Percentiles rank a stretch among this genome's conserved stretches.
Conservation (phyloP, 352 stramenopile species). For the Phytopythium vexans region DNA sequence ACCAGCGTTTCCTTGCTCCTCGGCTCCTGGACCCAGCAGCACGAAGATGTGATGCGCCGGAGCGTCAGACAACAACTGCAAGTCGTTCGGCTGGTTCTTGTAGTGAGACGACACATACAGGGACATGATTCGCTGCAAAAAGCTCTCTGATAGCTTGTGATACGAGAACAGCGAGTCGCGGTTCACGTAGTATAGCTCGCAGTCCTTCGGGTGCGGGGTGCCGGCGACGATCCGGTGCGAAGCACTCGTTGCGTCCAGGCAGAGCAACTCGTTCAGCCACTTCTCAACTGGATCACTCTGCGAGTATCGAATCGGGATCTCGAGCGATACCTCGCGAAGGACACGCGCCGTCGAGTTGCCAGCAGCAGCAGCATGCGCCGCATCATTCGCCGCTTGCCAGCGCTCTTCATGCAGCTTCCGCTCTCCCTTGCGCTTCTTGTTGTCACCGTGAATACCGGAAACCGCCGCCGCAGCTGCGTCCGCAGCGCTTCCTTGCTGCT, state of each 20-base stretch:
- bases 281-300: slow-evolving; percentile 94
- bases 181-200: slow-evolving; percentile 99
- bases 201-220: slow-evolving; percentile 94
- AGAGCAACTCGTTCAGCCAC: slow-evolving; percentile 98
- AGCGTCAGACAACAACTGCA: slow-evolving; percentile 98
- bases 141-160: slow-evolving; percentile 97
- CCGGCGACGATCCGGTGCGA: slow-evolving; percentile 89
- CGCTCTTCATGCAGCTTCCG: slow-evolving; percentile 96
- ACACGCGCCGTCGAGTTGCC: slow-evolving; percentile 56
- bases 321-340: slow-evolving; percentile 94
- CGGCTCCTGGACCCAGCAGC: slow-evolving; percentile 93
- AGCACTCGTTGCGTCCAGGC: slow-evolving; percentile 89
- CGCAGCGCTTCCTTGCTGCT: slow-evolving; percentile 83
- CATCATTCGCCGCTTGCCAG: slow-evolving; percentile 91
- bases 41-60: slow-evolving; percentile 98
- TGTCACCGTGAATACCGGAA: slow-evolving; percentile 82
- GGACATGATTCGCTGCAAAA: slow-evolving; percentile 91
- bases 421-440: slow-evolving; percentile 93
- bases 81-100: slow-evolving; percentile 99
- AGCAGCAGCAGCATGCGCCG: slow-evolving; percentile 62
- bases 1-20: slow-evolving; percentile 85
- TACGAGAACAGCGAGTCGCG: slow-evolving; percentile 99
- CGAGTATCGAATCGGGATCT: slow-evolving; percentile 98
- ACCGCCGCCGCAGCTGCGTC: slow-evolving; percentile 45
- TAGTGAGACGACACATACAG: slow-evolving; percentile 99